Base-by-base conservation (phyloP, 2,329 filamentous ascomycete species). In the Fusarium coicis region DNA sequence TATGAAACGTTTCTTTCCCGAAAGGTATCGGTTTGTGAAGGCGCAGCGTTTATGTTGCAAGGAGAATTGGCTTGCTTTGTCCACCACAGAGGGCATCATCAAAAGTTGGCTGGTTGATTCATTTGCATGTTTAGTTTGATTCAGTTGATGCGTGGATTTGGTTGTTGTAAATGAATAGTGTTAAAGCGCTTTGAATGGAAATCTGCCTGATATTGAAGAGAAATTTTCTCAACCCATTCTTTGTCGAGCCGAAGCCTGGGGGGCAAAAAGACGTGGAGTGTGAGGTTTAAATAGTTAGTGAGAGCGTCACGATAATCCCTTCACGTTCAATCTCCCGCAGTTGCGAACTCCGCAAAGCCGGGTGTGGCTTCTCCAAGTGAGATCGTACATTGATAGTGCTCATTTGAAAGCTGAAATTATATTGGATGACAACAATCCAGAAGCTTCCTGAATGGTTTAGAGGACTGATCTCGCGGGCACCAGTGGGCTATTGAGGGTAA, bases 11-110 rank as follows among this genome's bases (percentile, higher is more conserved):
- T 58, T 62, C 32, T 56, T 70, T 61, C 23, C 52, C 50, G 67
- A 50, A 19, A 46, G 60, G 36, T 65, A 69, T 54, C 23, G 37
- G 18, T 55, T 44, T 55, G 50, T 28, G 28, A 63, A 44, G 46
- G 43, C 52, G 65, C 30, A 32, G 67, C 43, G 72, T 23, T 57
- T 68, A 44, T 61, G 67, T 57, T 57, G 62, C 50, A 65, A 72
- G 67, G 75, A 77, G 59, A 74, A 76, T 57, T 70, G 67, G 54
- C 66, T 76, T 65, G 75, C 76, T 70, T 77, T 77, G 66, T 77
- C 76, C 72, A 63, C 73, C 72, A 76, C 76, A 52, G 76, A 76
- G 71, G 76, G 76, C 76, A 77, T 77, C 72, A 75, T 77, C 58
- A 65, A 72, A 64, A 65, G 59, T 64, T 62, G 56, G 44, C 52